phyloP scores from a whole-genome alignment of 2,329 filamentous ascomycete genomes.

The Alternaria ventricosa region DNA sequence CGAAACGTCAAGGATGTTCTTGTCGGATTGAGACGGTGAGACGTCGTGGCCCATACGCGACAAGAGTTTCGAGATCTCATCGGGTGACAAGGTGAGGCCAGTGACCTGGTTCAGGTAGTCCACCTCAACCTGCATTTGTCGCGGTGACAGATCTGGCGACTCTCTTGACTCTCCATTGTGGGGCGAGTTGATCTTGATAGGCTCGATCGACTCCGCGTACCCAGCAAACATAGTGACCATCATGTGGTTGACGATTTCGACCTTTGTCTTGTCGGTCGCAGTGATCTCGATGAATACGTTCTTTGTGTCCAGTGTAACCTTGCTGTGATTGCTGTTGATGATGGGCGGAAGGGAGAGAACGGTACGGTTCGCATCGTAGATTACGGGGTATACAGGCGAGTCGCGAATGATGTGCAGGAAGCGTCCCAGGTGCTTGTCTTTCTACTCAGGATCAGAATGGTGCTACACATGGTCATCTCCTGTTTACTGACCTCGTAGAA shows the following conservation, averaged over 20 bases:
- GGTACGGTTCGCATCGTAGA: slow-evolving; percentile 84
- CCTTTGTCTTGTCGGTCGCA: slow-evolving; percentile 92
- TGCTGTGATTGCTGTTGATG: slow-evolving; percentile 96
- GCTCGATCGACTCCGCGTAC: slow-evolving; percentile 93
- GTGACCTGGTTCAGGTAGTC: slow-evolving; percentile 95
- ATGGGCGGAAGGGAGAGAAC: slow-evolving; percentile 96
- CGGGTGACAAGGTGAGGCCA: slow-evolving; percentile 76
- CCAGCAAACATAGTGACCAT: slow-evolving; percentile 96
- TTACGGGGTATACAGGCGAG: slow-evolving; percentile 92
- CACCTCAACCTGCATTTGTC: slow-evolving; percentile 80
- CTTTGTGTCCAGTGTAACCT: slow-evolving; percentile 88
- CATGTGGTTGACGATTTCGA: slow-evolving; percentile 94
- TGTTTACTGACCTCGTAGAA: slow-evolving; percentile 73
- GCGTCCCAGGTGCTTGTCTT: slow-evolving; percentile 87
- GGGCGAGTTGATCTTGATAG: slow-evolving; percentile 87
- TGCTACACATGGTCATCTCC: neutral
- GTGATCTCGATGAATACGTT: slow-evolving; percentile 98
- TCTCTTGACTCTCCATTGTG: slow-evolving; percentile 86
- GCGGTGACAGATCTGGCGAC: slow-evolving; percentile 79
- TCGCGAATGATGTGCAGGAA: slow-evolving; percentile 95
- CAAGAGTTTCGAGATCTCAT: slow-evolving; percentile 79
- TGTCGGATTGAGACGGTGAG: slow-evolving; percentile 72
- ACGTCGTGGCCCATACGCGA: slow-evolving; percentile 90
- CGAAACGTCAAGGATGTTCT: slow-evolving; percentile 75
- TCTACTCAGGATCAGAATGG: slow-evolving; percentile 56